Evolutionary conservation across 108 stramenopile genomes (phyloP).

Genomic region (Parietichytrium sp.): DNA sequence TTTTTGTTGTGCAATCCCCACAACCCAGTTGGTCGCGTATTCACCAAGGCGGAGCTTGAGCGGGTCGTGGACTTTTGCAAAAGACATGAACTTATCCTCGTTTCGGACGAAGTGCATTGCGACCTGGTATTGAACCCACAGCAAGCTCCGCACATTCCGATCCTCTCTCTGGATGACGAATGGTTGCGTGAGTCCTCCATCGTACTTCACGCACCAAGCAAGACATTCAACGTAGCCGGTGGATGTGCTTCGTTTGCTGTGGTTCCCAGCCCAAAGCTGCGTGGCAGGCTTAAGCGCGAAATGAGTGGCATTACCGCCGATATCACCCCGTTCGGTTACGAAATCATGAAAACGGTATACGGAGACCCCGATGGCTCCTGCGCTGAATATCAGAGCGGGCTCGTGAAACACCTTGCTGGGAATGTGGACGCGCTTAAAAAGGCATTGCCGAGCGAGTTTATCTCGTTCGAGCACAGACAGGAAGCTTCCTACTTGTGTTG

Average conservation of each 20-base stretch:
- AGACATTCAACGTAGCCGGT: slow-evolving; percentile 30
- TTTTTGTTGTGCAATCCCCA: slow-evolving; percentile 38
- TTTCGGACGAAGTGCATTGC: slow-evolving; percentile 31
- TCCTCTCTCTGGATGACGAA: not conserved
- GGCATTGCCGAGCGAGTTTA: not conserved
- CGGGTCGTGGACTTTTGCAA: not conserved
- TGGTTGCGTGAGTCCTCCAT: not conserved
- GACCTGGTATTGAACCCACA: not conserved
- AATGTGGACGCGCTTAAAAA: not conserved
- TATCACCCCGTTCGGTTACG: not conserved
- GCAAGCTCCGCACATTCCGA: not conserved
- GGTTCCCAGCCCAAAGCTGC: not conserved
- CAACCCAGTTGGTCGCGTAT: not conserved
- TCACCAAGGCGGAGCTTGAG: not conserved
- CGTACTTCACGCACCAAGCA: not conserved
- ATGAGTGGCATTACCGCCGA: not conserved
- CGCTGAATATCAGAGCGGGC: not conserved
- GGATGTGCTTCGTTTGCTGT: not conserved
- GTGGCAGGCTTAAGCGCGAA: not conserved
- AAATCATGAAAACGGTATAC: not conserved
- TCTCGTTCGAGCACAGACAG: slow-evolving; percentile 1
- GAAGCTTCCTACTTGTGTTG: slow-evolving; percentile 22
- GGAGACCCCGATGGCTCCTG: not conserved
- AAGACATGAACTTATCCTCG: not conserved
- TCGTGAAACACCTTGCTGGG: not conserved